Evolutionary conservation across 2,329 filamentous ascomycete species (phyloP), one percentile per base, ranked within the genome.

Genomic region (Plectosphaerella sp.): DNA sequence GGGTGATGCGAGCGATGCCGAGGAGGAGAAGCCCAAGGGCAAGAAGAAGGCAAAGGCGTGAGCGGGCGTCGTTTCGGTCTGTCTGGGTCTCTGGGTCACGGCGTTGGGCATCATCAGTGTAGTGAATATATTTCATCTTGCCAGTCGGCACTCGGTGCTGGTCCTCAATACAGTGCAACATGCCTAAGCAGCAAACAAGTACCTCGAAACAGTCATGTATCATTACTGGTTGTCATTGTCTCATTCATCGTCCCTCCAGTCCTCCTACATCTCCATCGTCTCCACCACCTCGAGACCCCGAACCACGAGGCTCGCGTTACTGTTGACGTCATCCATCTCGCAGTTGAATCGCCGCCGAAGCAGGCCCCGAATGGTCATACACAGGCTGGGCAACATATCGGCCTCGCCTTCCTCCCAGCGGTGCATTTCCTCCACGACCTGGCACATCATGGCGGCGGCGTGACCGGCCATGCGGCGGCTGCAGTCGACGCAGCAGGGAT

Each of bases 1-100:
- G 15, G 74, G 74, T 54, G 70, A 64, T 42, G 76, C 78, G 49
- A 77, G 72, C 53, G 75, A 74, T 59, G 72, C 76, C 52, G 69
- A 57, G 33, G 60, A 57, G 45, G 57, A 59, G 8, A 33, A 33
- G 28, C 28, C 28, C 28, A 33, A 33, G 28, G 28, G 28, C 28
- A 33, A 33, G 54, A 36, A 54, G 48, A 57, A 56, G 48, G 43
- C 43, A 39, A 50, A 20, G 48, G 41, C 39, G 33, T 50, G 16
- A 50, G 25, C 15, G 11, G 10, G 33, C 7, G 15, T 16, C 24
- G 20, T 33, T 33, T 33, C 28, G 28, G 25, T 15, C 46, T n/a
- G 18, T 36, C 28, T 33, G 28, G 28, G 28, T 33, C 28, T 33
- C 28, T 33, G 28, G 28, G 28, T 33, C 28, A 33, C 39, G 39